Evolutionary conservation across 306 rosid species (phyloP).

Genomic region (Corylus americana): DNA sequence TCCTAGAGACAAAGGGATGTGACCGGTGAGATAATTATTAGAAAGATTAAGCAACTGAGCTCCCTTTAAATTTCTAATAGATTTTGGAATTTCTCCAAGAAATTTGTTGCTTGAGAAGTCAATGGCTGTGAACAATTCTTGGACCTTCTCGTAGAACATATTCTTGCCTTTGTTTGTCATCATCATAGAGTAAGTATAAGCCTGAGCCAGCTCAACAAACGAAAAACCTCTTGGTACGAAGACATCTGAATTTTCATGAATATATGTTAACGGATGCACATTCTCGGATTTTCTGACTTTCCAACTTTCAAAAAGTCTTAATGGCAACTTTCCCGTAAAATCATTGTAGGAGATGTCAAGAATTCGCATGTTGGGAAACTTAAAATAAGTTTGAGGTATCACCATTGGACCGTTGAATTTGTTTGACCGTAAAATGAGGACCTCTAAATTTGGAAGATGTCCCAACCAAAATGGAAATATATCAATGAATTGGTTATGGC

Average conservation of each 20-base stretch:
- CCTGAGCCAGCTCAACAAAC: too few species aligned
- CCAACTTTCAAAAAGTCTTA: too few species aligned
- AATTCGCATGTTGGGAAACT: too few species aligned
- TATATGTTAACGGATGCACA: too few species aligned
- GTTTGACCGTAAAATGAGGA: background rate
- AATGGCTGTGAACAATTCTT: background rate
- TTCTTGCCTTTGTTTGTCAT: background rate
- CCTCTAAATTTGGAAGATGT: background rate
- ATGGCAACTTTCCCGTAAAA: too few species aligned
- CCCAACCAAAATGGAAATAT: background rate
- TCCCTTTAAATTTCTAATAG: background rate
- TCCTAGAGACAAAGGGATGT: background rate
- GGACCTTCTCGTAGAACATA: background rate
- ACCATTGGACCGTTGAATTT: too few species aligned
- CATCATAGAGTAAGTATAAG: background rate
- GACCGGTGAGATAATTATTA: background rate
- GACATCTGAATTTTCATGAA: rapidly evolving
- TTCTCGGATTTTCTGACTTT: too few species aligned
- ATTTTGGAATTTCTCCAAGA: background rate
- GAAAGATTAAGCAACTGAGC: background rate
- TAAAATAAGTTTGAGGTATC: too few species aligned
- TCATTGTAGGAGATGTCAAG: too few species aligned
- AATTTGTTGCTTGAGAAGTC: background rate
- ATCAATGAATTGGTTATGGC: background rate
- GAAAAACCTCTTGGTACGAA: rapidly evolving